Conservation (phyloP, 148 eudicot genomes). For the Polygonum maritimum region DNA sequence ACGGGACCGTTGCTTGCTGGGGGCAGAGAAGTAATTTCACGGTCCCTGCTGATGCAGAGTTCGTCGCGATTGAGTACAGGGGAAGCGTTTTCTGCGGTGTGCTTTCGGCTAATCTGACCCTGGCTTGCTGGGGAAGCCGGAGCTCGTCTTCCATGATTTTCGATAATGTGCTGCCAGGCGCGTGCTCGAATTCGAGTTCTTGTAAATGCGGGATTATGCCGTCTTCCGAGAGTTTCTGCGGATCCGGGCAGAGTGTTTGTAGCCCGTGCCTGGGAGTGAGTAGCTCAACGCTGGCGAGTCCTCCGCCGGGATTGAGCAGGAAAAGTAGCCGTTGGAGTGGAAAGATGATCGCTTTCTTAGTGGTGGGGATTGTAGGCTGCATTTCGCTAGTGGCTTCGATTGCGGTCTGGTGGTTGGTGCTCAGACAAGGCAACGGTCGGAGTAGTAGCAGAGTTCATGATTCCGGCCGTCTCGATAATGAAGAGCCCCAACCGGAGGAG, state of each 20-base stretch:
- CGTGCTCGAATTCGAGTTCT: slow-evolving; percentile 22
- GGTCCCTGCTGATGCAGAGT: slow-evolving; percentile 29
- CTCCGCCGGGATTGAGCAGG: slow-evolving; percentile 2
- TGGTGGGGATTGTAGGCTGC: slow-evolving; percentile 60
- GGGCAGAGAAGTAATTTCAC: slow-evolving; percentile 30
- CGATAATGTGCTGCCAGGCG: slow-evolving; percentile 51
- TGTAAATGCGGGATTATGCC: slow-evolving; percentile 51
- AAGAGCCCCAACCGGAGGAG: not conserved
- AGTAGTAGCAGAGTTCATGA: slow-evolving; percentile 63
- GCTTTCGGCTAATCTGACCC: slow-evolving; percentile 24
- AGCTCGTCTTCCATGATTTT: slow-evolving; percentile 24
- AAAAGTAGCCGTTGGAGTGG: slow-evolving; percentile 25
- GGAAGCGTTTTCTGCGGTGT: slow-evolving; percentile 57
- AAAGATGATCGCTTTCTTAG: slow-evolving; percentile 46
- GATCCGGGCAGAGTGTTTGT: slow-evolving; percentile 15
- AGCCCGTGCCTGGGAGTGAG: not conserved
- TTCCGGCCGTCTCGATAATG: slow-evolving; percentile 70
- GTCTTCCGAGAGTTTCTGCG: slow-evolving; percentile 25
- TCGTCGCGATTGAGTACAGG: slow-evolving; percentile 38
- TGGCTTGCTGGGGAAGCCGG: slow-evolving; percentile 70
- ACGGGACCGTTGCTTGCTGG: slow-evolving; percentile 71
- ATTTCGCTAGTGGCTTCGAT: slow-evolving; percentile 22
- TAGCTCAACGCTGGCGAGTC: not conserved
- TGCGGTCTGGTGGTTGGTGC: slow-evolving; percentile 21
- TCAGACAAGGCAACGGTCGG: slow-evolving; percentile 20